Conservation (phyloP, 768 basidiomycete genomes). For the Kwoniella dejecticola region DNA sequence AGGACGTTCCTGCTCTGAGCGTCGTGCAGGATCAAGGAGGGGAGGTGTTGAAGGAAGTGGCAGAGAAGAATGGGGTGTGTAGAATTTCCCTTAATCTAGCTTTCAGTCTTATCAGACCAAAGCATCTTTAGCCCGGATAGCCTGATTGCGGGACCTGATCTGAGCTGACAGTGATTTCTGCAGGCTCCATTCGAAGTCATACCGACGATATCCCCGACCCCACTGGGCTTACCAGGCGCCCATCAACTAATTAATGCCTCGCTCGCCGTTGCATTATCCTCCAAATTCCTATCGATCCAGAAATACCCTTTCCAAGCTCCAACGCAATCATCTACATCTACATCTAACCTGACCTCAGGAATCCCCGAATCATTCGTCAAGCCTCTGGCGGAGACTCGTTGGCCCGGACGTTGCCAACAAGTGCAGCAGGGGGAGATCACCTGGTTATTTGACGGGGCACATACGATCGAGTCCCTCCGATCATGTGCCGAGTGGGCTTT, state of each 20-base stretch:
- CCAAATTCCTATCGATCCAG: conserved; percentile 63
- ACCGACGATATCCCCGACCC: conserved; percentile 58
- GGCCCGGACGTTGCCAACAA: conserved; percentile 95
- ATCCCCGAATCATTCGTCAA: conserved; percentile 64
- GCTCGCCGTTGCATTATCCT: conserved; percentile 75
- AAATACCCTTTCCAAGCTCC: conserved; percentile 27
- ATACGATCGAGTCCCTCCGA: conserved; percentile 84
- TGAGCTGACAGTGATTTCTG: not conserved
- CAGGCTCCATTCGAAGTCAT: conserved; percentile 64
- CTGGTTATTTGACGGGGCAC: conserved; percentile 96
- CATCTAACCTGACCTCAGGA: not conserved
- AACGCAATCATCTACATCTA: conserved; percentile 18
- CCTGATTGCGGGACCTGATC: not conserved
- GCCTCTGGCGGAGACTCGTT: conserved; percentile 71
- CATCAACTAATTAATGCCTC: conserved; percentile 89
- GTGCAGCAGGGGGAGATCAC: conserved; percentile 62
- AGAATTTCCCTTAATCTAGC: no score
- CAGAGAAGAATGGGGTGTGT: conserved; percentile 67
- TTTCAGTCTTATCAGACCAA: not conserved
- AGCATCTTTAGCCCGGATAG: not conserved
- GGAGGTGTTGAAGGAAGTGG: conserved; percentile 67
- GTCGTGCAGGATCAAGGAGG: conserved; percentile 70
- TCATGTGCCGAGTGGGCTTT: conserved; percentile 90
- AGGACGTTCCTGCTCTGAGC: conserved; percentile 80
- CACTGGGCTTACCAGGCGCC: conserved; percentile 75